Percentiles rank a stretch among this genome's conserved stretches.
These are phyloP conservation scores for Carex kokanica DNA, from an alignment of 176 grass and related monocot genomes.

Conservation along the genomic window DNA sequence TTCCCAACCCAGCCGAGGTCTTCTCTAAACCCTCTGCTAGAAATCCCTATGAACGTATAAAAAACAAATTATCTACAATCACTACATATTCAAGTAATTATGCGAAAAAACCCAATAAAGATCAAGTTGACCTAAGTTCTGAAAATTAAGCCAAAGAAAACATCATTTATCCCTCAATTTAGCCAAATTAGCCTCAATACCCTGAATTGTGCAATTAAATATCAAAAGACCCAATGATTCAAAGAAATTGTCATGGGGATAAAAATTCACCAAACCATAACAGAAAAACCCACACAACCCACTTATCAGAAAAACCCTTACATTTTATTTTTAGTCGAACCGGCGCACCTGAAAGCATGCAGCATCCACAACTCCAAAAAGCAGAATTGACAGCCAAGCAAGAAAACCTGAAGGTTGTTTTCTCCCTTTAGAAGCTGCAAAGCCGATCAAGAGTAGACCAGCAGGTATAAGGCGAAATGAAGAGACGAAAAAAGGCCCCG, in stretches of 20 bases:
- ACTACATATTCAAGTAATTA: not conserved
- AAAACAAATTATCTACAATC: not conserved
- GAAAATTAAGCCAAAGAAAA: not conserved
- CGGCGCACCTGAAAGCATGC: constrained; percentile 79
- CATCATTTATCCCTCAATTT: not conserved
- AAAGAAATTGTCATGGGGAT: not conserved
- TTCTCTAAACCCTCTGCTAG: constrained; percentile 87
- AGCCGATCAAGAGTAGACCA: constrained; percentile 61
- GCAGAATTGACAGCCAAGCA: constrained; percentile 63
- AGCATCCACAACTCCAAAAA: constrained; percentile 66
- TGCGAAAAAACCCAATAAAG: not conserved
- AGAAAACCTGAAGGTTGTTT: constrained; percentile 63
- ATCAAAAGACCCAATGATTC: not conserved
- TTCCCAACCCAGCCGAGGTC: constrained; percentile 83
- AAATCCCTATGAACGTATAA: constrained; percentile 57
- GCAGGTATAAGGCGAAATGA: constrained; percentile 69
- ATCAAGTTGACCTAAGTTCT: not conserved
- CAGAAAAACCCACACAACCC: not conserved
- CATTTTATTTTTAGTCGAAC: constrained; percentile 12
- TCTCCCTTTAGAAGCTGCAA: constrained; percentile 56
- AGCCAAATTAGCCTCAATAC: not conserved
- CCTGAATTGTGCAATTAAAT: not conserved
- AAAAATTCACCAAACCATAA: not conserved
- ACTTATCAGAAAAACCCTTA: constrained; percentile 8
- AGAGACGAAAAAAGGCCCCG: constrained; percentile 86